Base-by-base conservation (phyloP, 768 basidiomycete genomes). In the Mycena albidolilacea region DNA sequence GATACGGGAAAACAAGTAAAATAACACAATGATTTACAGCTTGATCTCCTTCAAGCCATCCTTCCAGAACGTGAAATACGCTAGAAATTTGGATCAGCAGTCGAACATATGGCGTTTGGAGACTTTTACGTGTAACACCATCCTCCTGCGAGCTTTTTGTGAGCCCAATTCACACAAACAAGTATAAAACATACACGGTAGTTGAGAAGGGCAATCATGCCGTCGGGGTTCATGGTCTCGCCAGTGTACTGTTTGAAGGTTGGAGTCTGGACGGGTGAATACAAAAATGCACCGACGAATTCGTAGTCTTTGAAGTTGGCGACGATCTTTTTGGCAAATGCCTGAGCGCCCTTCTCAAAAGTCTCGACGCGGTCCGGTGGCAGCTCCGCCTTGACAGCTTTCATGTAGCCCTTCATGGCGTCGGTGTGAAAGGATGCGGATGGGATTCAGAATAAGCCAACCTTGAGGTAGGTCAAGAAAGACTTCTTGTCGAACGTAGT, bases 31-130 rank as follows among this genome's bases (percentile, higher is more conserved):
- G 63, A 74, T 76, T 80, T 80, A 96, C 74, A 92, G 87, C 82
- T 96, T 96, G 71, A 89, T 80, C 82, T 91, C 88, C 85, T 97
- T 95, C 76, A 97, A 82, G 48, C 98, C 97, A 84, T 98, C 90
- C 85, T 94, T 97, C 97, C 97, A 98, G 88, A 97, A 95, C 41
- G 93, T 97, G 83, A 97, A 90, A 82, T 94, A 97, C 63, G 96
- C 95, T 93, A 76, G 60, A 62, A 71, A 21, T 52, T 61, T 39
- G 55, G 72, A 76, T 69, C 68, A 72, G 72, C 63, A 7, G 75
- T 50, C 52, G 52, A 30, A 67, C 7, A 30, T 23, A 55, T 5
- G 1, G 35, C 44, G 57, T 30, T 17, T 43, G 21, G 72, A 58
- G 30, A 87, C 93, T 80, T 82, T 80, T 82, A 95, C 95, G 95